Evolutionary conservation across 108 stramenopile species (phyloP), one percentile per base, ranked within the genome.

Genomic region (Pseudonitzschia multistriata): DNA sequence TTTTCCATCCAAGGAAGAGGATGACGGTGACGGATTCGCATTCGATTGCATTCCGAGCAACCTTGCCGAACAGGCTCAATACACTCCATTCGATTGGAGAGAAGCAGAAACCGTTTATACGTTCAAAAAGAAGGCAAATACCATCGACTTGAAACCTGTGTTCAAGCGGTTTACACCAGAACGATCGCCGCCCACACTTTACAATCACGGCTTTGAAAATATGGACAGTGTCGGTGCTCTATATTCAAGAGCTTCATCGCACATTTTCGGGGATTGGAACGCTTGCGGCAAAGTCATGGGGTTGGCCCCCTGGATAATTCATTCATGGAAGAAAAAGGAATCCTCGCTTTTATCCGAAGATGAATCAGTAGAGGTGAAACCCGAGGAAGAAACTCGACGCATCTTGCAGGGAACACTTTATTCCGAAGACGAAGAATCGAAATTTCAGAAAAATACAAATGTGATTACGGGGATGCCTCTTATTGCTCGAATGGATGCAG

Each of bases 211-310:
- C 1, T 96, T 95, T 78, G 91, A 95, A 66, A 95, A 96, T 74
- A 96, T 97, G 94, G 94, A 98, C 54, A 90, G 88, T 52, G 40
- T 96, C 39, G 98, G 98, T n/a, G 98, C 96, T 19, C 65, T 96
- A 24, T 98, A 97, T 81, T 95, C 93, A 49, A 68, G 95, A 72
- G 92, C 90, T 33, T 91, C 93, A 27, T 90, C 88, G 11, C 91
- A 96, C 78, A 93, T 97, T 10, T 97, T 98, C 74, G 95, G 95
- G 15, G 94, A 97, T 76, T 97, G 96, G 96, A 98, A 97, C 83
- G 86, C 92, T 0, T 97, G 96, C 60, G 96, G 97, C 17, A 95
- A 97, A 66, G 91, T 97, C 27, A 97, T 97, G 96, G 97, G 96
- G 24, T 70, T 98, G 30, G 94, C 96, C n/a, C 96, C 97, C 8